Evolutionary conservation across 1,139 yeast species (phyloP).

Genomic region (Hyphopichia fennica): DNA sequence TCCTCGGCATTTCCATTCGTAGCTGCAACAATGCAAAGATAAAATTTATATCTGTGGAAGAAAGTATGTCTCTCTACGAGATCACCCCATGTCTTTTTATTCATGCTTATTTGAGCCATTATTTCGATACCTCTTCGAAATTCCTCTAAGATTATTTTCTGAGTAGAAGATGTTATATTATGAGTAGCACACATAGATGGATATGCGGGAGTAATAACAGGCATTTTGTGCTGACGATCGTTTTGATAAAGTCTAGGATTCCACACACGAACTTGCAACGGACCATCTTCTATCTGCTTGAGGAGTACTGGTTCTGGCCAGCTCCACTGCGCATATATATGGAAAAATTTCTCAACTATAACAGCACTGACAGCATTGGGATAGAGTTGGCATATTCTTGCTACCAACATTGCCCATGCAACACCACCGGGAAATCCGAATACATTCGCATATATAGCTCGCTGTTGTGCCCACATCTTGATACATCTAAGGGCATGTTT

Average conservation of each 20-base stretch:
- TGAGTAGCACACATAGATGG: slow-evolving; percentile 99
- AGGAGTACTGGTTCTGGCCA: slow-evolving; percentile 99
- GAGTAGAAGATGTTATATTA: slow-evolving; percentile 86
- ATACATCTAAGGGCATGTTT: slow-evolving; percentile 91
- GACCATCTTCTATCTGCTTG: slow-evolving; percentile 95
- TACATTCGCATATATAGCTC: slow-evolving; percentile 91
- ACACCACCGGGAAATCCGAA: slow-evolving; percentile 99
- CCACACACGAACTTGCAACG: slow-evolving; percentile 95
- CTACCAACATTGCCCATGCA: slow-evolving; percentile 99
- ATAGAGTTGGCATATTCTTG: slow-evolving; percentile 91
- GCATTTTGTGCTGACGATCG: slow-evolving; percentile 92
- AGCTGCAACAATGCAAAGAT: slow-evolving; percentile 77
- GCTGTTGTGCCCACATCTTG: slow-evolving; percentile 93
- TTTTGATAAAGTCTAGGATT: slow-evolving; percentile 87
- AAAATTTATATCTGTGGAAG: slow-evolving; percentile 81
- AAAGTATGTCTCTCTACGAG: slow-evolving; percentile 77
- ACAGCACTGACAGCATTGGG: slow-evolving; percentile 96
- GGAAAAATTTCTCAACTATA: slow-evolving; percentile 82
- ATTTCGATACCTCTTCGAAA: slow-evolving; percentile 71
- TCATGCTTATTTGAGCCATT: slow-evolving; percentile 65
- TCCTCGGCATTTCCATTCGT: slow-evolving; percentile 73
- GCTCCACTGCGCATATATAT: slow-evolving; percentile 84
- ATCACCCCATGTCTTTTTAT: slow-evolving; percentile 71
- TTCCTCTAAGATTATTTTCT: slow-evolving; percentile 73
- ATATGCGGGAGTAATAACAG: slow-evolving; percentile 98